Conservation (phyloP, 768 basidiomycete genomes). For the Naganishia vaughanmartiniae region DNA sequence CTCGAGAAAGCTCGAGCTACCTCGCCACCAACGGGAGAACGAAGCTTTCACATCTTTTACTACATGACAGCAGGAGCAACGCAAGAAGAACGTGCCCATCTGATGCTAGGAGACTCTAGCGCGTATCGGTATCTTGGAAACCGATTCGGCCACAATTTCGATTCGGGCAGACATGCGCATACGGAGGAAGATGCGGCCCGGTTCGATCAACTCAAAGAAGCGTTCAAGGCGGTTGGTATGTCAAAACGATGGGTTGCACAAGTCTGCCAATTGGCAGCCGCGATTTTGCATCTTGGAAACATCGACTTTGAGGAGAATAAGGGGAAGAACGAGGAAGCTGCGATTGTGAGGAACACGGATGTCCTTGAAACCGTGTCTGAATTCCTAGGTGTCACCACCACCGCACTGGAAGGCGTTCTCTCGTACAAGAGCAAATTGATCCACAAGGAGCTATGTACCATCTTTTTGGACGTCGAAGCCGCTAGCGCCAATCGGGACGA, state of each 20-base stretch:
- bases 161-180: slow-evolving; percentile 36
- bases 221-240: slow-evolving; percentile 86
- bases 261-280: slow-evolving; percentile 88
- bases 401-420: slow-evolving; percentile 68
- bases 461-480: slow-evolving; percentile 91
- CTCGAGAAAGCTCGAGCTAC: slow-evolving; percentile 87
- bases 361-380: slow-evolving; percentile 79
- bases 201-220: slow-evolving; percentile 91
- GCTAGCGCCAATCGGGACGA: slow-evolving; percentile 91
- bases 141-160: slow-evolving; percentile 32
- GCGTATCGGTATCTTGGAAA: slow-evolving; percentile 84
- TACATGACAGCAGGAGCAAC: slow-evolving; percentile 90
- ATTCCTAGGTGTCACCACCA: slow-evolving; percentile 74
- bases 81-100: slow-evolving; percentile 79
- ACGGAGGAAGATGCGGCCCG: slow-evolving; percentile 76
- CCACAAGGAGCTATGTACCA: slow-evolving; percentile 93
- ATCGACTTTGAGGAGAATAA: slow-evolving; percentile 86
- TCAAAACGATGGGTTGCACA: slow-evolving; percentile 92
- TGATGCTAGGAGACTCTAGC: slow-evolving; percentile 75
- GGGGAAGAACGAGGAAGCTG: slow-evolving; percentile 81
- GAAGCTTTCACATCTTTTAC: slow-evolving; percentile 97
- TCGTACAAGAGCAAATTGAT: slow-evolving; percentile 90
- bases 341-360: slow-evolving; percentile 83
- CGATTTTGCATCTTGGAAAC: slow-evolving; percentile 94
- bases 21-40: slow-evolving; percentile 70